A percentile compares a stretch with the other conserved stretches of the same genome.
phyloP scores from a whole-genome alignment of 2,329 filamentous ascomycete species.

The Cladosporium colombiae region DNA sequence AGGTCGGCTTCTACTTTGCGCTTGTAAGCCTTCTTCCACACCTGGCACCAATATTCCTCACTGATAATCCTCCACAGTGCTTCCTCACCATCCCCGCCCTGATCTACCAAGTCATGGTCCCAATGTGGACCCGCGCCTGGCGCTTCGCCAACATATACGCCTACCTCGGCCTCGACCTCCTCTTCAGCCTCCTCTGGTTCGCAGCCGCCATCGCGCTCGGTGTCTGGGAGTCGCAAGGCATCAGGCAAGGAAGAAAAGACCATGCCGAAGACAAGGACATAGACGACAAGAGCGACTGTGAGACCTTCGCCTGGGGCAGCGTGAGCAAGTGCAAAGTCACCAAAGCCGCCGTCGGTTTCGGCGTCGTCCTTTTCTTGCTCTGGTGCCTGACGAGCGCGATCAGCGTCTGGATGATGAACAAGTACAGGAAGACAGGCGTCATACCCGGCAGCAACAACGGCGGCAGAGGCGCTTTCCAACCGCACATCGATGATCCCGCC shows the following conservation, averaged over 20 bases:
- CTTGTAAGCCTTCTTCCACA: slow-evolving; percentile 47
- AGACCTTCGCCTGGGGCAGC: slow-evolving; percentile 57
- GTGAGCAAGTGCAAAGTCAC: slow-evolving; percentile 58
- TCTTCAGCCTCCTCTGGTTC: slow-evolving; percentile 61
- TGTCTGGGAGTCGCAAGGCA: slow-evolving; percentile 57
- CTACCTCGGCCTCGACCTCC: slow-evolving; percentile 56
- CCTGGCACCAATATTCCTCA: not conserved
- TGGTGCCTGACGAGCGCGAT: slow-evolving; percentile 56
- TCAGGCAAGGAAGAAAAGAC: slow-evolving; percentile 50
- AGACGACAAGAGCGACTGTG: slow-evolving; percentile 49
- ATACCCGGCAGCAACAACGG: slow-evolving; percentile 44
- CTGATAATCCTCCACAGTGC: slow-evolving; percentile 47
- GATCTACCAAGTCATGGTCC: slow-evolving; percentile 61
- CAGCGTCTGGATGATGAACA: slow-evolving; percentile 56
- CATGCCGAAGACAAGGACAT: slow-evolving; percentile 23
- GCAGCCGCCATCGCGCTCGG: slow-evolving; percentile 59
- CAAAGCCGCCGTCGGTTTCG: slow-evolving; percentile 57
- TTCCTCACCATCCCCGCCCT: slow-evolving; percentile 60
- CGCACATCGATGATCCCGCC: slow-evolving; percentile 41
- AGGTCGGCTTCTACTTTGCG: slow-evolving; percentile 58
- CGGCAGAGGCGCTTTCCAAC: slow-evolving; percentile 29
- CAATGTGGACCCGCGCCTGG: slow-evolving; percentile 60
- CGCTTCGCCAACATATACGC: slow-evolving; percentile 62
- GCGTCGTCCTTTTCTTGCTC: slow-evolving; percentile 58
- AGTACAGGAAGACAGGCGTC: slow-evolving; percentile 59